phyloP scores from a whole-genome alignment of 768 basidiomycete species.

The Sporobolomyces roseus region DNA sequence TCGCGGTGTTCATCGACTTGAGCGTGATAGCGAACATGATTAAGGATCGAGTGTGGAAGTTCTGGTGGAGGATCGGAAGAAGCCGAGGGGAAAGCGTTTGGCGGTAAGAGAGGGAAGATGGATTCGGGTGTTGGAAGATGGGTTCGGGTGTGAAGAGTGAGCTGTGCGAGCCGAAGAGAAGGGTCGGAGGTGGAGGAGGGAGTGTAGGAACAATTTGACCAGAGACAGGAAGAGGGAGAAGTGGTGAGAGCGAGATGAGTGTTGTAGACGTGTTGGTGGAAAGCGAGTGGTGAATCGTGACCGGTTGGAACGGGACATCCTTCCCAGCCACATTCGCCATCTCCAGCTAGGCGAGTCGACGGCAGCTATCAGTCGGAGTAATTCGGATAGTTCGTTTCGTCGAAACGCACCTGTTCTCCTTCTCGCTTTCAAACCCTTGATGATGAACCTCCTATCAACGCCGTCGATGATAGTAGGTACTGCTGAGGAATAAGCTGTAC shows the following conservation, averaged over 20 bases:
- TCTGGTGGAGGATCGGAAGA: not conserved
- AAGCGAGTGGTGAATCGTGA: not conserved
- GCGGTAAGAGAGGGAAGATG: not conserved
- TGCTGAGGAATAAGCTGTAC: conserved; percentile 74
- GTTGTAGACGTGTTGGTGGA: conserved; percentile 30
- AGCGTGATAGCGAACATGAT: conserved; percentile 32
- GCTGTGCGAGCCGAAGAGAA: conserved; percentile 9
- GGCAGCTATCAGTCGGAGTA: no score
- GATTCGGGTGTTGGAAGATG: no score
- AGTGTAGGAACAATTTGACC: conserved; percentile 9
- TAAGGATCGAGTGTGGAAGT: not conserved
- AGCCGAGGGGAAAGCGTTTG: not conserved
- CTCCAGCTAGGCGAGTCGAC: no score
- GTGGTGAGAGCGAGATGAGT: conserved; percentile 19
- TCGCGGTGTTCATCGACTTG: conserved; percentile 19
- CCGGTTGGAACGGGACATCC: not conserved
- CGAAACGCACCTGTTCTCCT: conserved; percentile 45
- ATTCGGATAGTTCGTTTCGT: no score
- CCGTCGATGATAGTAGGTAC: conserved; percentile 72
- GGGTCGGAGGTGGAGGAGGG: conserved; percentile 7
- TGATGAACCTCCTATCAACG: conserved; percentile 68
- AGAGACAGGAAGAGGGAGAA: not conserved
- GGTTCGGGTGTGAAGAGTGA: conserved; percentile 33
- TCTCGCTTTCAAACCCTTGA: conserved; percentile 73
- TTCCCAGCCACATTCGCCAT: conserved; percentile 19